Evolutionary conservation across 2,329 filamentous ascomycete genomes (phyloP), one percentile per base, ranked within the genome.

Genomic region (Cladophialophora yegresii): DNA sequence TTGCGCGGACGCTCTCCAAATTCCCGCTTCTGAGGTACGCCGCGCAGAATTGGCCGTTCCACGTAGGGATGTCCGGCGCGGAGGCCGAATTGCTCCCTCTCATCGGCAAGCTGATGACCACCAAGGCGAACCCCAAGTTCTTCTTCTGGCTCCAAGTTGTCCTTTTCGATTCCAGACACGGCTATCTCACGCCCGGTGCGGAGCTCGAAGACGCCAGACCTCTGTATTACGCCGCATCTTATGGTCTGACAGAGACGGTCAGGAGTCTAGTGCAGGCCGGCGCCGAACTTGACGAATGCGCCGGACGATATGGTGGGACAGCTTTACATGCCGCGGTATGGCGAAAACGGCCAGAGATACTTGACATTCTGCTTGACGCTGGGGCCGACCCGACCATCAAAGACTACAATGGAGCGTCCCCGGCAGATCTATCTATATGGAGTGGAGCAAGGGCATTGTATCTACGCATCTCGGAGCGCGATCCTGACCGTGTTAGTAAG

Each of bases 101-200:
- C 20, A 68, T 68, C 16, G 57, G 63, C 4, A 58, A 54, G 16
- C 30, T 68, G 5, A 49, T 68, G 56, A 64, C 66, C 28, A 54
- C 61, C 1, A 28, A 30, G 9, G 33, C 61, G 3, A 68, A 61
- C 23, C 60, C 49, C 22, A 61, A 66, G 4, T 68, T 68, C 20
- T 40, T 58, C 22, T 66, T 68, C 45, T 68, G 66, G 66, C 60
- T 68, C 8, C 66, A 68, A 51, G 57, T 66, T 33, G 64, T 68
- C 23, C 60, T 68, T 16, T 68, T 50, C 20, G 62, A 68, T 32
- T 65, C 62, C 7, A 28, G 45, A 13, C 65, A 67, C 23, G 65
- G 65, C 16, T 67, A 57, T 28, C n/a, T 66, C 8, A 22, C 49
- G 16, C 60, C 61, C 4, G 23, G 30, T 12, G 20, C 40, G 23